Evolutionary conservation across 2,329 filamentous ascomycete genomes (phyloP).

Genomic region (Fusarium illudens): DNA sequence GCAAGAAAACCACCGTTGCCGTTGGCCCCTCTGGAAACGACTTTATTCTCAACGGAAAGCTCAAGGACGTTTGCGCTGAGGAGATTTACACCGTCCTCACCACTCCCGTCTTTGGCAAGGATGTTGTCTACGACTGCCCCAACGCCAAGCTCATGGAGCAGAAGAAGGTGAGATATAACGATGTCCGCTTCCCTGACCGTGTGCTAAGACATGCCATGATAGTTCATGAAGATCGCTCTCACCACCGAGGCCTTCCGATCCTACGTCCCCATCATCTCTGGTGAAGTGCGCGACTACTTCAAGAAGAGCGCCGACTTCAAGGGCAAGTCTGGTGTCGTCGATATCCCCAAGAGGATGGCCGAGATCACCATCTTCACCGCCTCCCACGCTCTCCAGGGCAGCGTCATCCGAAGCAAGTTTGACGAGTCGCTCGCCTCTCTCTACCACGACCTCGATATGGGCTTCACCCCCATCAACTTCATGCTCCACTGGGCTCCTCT

Average conservation of each 20-base stretch:
- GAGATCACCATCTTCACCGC: constrained; percentile 92
- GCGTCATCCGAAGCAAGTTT: constrained; percentile 81
- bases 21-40: constrained; percentile 85
- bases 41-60: constrained; percentile 90
- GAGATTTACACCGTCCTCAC: constrained; percentile 86
- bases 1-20: constrained; percentile 88
- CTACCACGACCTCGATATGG: constrained; percentile 91
- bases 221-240: constrained; percentile 84
- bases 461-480: constrained; percentile 90
- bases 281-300: constrained; percentile 78
- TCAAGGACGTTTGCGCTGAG: constrained; percentile 88
- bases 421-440: constrained; percentile 81
- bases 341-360: constrained; percentile 79
- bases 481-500: constrained; percentile 88
- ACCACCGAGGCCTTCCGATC: constrained; percentile 76
- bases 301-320: constrained; percentile 73
- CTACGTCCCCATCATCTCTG: constrained; percentile 81
- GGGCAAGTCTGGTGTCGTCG: constrained; percentile 71
- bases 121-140: constrained; percentile 91
- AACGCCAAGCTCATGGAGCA: constrained; percentile 95
- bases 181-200: background rate
- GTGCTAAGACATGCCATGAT: constrained; percentile 25
- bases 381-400: constrained; percentile 84
- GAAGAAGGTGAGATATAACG: constrained; percentile 74
- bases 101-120: constrained; percentile 77